Percentiles rank a stretch among this genome's conserved stretches.
Conservation (phyloP, 2,329 filamentous ascomycete species). For the Xylariaceae sp. region DNA sequence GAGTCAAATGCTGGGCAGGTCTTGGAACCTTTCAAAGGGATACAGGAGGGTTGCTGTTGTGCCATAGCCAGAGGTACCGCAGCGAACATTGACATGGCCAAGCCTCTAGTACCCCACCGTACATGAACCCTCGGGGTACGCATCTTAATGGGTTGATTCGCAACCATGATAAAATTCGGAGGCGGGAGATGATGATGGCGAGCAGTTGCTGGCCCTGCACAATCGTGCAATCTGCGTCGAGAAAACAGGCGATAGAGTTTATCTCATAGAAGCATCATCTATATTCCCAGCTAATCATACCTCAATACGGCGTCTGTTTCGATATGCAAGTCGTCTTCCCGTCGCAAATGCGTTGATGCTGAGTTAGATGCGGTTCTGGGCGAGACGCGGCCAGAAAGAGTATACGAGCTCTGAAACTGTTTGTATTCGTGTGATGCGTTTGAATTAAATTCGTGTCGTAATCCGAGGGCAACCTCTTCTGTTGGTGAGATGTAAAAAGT, state of each 20-base stretch:
- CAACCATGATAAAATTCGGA: conserved; percentile 15
- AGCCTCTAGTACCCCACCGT: conserved; percentile 16
- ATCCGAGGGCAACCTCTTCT: conserved; percentile 19
- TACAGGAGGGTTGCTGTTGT: conserved; percentile 27
- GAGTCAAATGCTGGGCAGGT: conserved; percentile 35
- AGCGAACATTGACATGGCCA: conserved; percentile 23
- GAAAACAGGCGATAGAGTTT: conserved; percentile 16
- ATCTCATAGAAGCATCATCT: conserved; percentile 26
- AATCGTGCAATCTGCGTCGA: conserved; percentile 13
- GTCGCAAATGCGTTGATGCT: neutral
- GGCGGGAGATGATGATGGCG: conserved; percentile 3
- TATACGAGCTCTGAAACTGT: conserved; percentile 13
- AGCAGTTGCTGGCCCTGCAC: conserved; percentile 4
- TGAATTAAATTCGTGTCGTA: conserved; percentile 27
- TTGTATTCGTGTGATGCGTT: conserved; percentile 21
- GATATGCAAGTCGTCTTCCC: conserved; percentile 7
- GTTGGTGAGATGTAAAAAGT: conserved; percentile 10
- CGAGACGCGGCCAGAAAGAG: conserved; percentile 18
- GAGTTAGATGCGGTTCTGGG: conserved; percentile 3
- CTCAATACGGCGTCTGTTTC: conserved; percentile 26
- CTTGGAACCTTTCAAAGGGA: conserved; percentile 34
- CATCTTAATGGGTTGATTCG: conserved; percentile 6
- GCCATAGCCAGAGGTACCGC: conserved; percentile 24
- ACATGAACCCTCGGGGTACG: conserved; percentile 11
- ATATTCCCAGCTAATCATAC: conserved; percentile 25